These are phyloP conservation scores for Trichophyton schoenleinii DNA, from an alignment of 2,329 filamentous ascomycete genomes.

Conservation along the genomic window DNA sequence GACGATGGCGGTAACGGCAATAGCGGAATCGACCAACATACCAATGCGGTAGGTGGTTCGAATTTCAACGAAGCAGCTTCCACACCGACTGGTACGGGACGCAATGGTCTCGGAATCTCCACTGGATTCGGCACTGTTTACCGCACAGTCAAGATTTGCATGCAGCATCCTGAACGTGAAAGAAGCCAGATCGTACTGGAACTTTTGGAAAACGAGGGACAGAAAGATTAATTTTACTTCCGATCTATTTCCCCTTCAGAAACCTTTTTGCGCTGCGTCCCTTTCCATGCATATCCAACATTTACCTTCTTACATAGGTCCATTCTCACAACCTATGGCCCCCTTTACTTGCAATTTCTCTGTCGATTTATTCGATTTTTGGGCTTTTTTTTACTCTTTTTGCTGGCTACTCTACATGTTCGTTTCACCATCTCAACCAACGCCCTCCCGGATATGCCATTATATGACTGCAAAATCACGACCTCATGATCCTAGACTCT, in stretches of 20 bases:
- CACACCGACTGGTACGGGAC: conserved; percentile 17
- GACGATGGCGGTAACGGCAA: conserved; percentile 63
- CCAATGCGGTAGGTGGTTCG: conserved; percentile 19
- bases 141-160: conserved; percentile 80
- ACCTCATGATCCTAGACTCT: conserved; percentile 2
- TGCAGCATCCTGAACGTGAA: conserved; percentile 83
- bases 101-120: conserved; percentile 24
- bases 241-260: not conserved
- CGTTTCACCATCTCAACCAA: not conserved
- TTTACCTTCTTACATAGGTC: not conserved
- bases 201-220: conserved; percentile 81
- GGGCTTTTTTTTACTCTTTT: not conserved
- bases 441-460: not conserved
- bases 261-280: not conserved
- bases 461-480: not conserved
- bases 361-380: conserved; percentile 1
- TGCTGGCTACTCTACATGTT: not conserved
- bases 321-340: not conserved
- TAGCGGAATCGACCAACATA: conserved; percentile 29
- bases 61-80: conserved; percentile 15
- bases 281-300: not conserved
- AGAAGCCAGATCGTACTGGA: conserved; percentile 82
- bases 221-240: conserved; percentile 37
- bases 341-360: not conserved
- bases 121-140: conserved; percentile 29